Conservation (phyloP, 108 stramenopile species). For the Nitzschia palea region DNA sequence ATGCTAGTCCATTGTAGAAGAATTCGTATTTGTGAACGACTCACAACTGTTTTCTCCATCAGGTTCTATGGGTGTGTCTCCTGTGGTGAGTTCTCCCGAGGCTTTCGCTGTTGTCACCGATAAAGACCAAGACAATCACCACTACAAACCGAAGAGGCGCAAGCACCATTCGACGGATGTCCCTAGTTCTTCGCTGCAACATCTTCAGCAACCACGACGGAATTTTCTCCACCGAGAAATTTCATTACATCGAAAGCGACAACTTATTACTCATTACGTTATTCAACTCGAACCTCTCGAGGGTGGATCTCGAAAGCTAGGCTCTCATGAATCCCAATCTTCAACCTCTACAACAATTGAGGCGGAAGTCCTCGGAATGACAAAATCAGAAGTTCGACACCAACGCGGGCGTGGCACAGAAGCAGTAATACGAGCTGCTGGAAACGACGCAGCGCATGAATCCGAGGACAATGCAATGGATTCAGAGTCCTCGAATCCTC, state of each 20-base stretch:
- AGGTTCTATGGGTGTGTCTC: slow-evolving; percentile 43
- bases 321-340: slow-evolving; percentile 24
- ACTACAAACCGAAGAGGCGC: slow-evolving; percentile 37
- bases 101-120: slow-evolving; percentile 16
- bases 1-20: not conserved
- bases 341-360: slow-evolving; percentile 48
- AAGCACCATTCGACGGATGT: slow-evolving; percentile 33
- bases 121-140: slow-evolving; percentile 23
- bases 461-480: slow-evolving; percentile 10
- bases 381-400: slow-evolving; percentile 26
- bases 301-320: slow-evolving; percentile 9
- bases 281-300: slow-evolving; percentile 55
- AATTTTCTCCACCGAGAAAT: not conserved
- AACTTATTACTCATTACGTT: slow-evolving; percentile 55
- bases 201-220: not conserved
- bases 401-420: slow-evolving; percentile 2
- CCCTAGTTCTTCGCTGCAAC: not conserved
- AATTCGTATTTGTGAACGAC: not conserved
- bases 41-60: not conserved
- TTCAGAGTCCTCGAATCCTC: slow-evolving; percentile 10
- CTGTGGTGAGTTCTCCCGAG: slow-evolving; percentile 45
- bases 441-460: slow-evolving; percentile 1
- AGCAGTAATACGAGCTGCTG: not conserved
- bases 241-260: slow-evolving; percentile 10
- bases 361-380: slow-evolving; percentile 42